These are phyloP conservation scores for Ophidiomyces ophidiicola DNA, from an alignment of 2,329 filamentous ascomycete genomes.

Conservation along the genomic window DNA sequence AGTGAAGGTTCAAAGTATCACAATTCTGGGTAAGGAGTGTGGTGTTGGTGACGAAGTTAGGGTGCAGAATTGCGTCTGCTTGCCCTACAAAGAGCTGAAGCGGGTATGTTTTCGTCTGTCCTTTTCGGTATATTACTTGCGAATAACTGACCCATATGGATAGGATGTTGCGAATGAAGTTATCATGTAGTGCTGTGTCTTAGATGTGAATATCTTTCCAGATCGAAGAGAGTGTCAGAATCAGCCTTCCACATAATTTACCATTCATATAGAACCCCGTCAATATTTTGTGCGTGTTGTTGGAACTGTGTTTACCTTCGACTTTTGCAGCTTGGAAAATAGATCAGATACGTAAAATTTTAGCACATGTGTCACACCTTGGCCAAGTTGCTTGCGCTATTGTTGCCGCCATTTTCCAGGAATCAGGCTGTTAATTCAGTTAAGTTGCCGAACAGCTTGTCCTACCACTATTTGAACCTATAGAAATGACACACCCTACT, in stretches of 20 bases:
- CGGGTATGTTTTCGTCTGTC: constrained; percentile 48
- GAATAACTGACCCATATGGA: constrained; percentile 21
- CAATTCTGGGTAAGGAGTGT: constrained; percentile 94
- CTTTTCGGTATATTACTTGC: constrained; percentile 1
- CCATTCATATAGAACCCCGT: background rate
- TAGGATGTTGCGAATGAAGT: constrained; percentile 62
- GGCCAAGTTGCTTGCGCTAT: too few species aligned
- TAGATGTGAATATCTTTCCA: background rate
- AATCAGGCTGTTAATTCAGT: too few species aligned
- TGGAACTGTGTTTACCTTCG: too few species aligned
- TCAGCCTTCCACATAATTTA: constrained; percentile 1
- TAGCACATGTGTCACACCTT: too few species aligned
- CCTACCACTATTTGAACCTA: too few species aligned
- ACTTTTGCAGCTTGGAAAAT: too few species aligned
- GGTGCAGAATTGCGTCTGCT: constrained; percentile 93
- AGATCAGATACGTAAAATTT: too few species aligned
- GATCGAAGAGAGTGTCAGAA: background rate
- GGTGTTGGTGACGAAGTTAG: constrained; percentile 84
- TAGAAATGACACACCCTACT: too few species aligned
- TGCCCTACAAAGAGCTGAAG: constrained; percentile 97
- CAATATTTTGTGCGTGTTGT: too few species aligned
- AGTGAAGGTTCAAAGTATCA: constrained; percentile 96
- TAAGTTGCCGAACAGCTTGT: too few species aligned
- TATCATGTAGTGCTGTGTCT: constrained; percentile 58
- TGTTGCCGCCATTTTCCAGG: too few species aligned